Base-by-base conservation (phyloP, 1,284 basidiomycete genomes). In the Agroathelia rolfsii region DNA sequence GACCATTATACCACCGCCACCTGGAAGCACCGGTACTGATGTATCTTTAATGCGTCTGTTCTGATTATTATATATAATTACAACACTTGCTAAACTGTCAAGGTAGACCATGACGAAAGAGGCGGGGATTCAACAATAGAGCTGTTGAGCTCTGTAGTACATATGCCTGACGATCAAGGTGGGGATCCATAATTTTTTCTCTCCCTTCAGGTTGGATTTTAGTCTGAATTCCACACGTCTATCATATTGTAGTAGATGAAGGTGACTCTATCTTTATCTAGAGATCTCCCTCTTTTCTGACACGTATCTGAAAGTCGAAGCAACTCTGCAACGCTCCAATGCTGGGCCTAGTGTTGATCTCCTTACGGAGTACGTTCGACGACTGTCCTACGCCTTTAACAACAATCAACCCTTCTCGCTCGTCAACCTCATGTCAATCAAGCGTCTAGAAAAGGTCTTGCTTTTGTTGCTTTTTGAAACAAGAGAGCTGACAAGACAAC, bases 61-160 rank as follows among this genome's bases (percentile, higher is more conserved):
- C n/a, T n/a, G n/a, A n/a, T n/a, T n/a, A n/a, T n/a, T n/a, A n/a
- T n/a, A n/a, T n/a, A n/a, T n/a, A n/a, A n/a, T n/a, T n/a, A n/a
- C n/a, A n/a, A n/a, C n/a, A n/a, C n/a, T n/a, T n/a, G n/a, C n/a
- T n/a, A n/a, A n/a, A n/a, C n/a, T n/a, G n/a, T n/a, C n/a, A 12
- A 23, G 12, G 15, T 32, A 23, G 40, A 23, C 50, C 24, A 36
- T 23, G 72, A 72, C 32, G 79, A 85, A 44, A 60, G 87, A 41
- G 87, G 87, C 6, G 71, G 69, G 2, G 80, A 86, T 39, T 66
- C 65, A 33, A 88, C 84, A 2, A 63, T 86, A 27, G 81, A 88
- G 42, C 66, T 79, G 14, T 53, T 82, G 21, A 75, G 78, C 39
- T 58, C 68, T 21, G 64, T 84, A 29, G 65, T 72, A 48, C 64